Conservation (phyloP, 2,329 filamentous ascomycete species). For the Fusarium decemcellulare region DNA sequence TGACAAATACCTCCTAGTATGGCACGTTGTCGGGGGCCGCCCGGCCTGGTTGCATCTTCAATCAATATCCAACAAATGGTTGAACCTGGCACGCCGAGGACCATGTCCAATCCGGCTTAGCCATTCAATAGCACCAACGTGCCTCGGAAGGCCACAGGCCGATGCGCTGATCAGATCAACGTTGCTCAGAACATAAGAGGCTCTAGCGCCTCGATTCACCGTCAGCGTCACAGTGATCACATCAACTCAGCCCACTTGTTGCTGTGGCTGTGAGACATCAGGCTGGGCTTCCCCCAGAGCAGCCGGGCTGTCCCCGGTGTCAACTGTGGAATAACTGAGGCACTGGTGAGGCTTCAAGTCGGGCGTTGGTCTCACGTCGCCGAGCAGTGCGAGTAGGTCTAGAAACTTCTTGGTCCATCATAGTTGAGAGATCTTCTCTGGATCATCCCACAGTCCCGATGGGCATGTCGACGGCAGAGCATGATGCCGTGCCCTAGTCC, state of each 20-base stretch:
- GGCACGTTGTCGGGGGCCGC: neutral
- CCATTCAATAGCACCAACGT: slow-evolving; percentile 16
- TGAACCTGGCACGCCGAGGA: slow-evolving; percentile 7
- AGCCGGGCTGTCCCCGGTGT: slow-evolving; percentile 12
- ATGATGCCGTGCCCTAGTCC: slow-evolving; percentile 2
- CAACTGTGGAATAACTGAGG: neutral
- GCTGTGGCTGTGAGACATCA: slow-evolving; percentile 43
- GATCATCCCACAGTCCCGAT: slow-evolving; percentile 2
- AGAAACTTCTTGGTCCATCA: neutral
- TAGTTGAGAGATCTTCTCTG: slow-evolving; percentile 5
- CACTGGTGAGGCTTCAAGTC: neutral
- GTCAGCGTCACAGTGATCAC: slow-evolving; percentile 43
- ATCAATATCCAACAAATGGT: slow-evolving; percentile 4
- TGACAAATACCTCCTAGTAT: slow-evolving; percentile 15
- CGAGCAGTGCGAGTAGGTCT: slow-evolving; percentile 1
- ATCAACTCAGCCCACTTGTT: slow-evolving; percentile 36
- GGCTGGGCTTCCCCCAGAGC: slow-evolving; percentile 31
- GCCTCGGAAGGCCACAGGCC: slow-evolving; percentile 18
- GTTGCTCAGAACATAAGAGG: slow-evolving; percentile 22
- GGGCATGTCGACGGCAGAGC: neutral
- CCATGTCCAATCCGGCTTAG: slow-evolving; percentile 21
- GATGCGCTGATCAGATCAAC: slow-evolving; percentile 33
- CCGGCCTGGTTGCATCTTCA: slow-evolving; percentile 7
- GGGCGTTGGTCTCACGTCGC: neutral
- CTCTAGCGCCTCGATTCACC: slow-evolving; percentile 40